A percentile compares a stretch with the other conserved stretches of the same genome.
Conservation (phyloP, 805 yeast genomes). For the Blastobotrys parvus region DNA sequence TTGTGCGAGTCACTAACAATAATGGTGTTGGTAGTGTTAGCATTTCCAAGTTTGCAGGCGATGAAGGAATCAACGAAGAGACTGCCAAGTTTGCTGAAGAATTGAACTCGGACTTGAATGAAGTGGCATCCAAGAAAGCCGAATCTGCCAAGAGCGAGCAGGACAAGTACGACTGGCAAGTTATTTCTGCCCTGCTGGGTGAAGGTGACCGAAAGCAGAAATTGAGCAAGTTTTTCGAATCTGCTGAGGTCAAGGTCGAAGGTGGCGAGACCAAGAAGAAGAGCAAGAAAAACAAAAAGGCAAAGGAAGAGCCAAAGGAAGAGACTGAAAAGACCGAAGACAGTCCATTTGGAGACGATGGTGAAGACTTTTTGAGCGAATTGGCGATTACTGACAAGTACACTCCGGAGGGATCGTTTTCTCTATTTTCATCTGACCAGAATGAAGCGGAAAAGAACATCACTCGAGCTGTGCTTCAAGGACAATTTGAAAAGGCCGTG, state of each 20-base stretch:
- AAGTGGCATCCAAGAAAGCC: slow-evolving; percentile 13
- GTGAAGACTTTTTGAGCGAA: slow-evolving; percentile 20
- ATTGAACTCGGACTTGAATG: slow-evolving; percentile 31
- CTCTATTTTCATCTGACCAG: slow-evolving; percentile 21
- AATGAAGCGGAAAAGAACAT: slow-evolving; percentile 40
- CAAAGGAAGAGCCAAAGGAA: slow-evolving; percentile 7
- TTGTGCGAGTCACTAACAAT: slow-evolving; percentile 47
- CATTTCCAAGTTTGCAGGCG: slow-evolving; percentile 33
- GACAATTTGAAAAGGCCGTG: slow-evolving; percentile 61
- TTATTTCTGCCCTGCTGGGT: slow-evolving; percentile 28
- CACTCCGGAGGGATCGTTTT: slow-evolving; percentile 27
- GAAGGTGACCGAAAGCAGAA: slow-evolving; percentile 22
- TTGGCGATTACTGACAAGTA: slow-evolving; percentile 19
- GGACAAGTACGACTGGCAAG: slow-evolving; percentile 29
- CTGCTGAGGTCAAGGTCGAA: slow-evolving; percentile 4
- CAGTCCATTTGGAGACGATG: slow-evolving; percentile 11
- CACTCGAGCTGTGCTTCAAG: slow-evolving; percentile 45
- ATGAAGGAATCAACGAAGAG: slow-evolving; percentile 28
- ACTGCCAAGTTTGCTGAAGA: slow-evolving; percentile 45
- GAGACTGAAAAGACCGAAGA: slow-evolving; percentile 7
- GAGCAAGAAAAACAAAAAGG: slow-evolving; percentile 9
- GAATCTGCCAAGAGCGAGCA: slow-evolving; percentile 14
- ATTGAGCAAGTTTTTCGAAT: slow-evolving; percentile 16
- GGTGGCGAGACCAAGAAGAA: slow-evolving; percentile 7
- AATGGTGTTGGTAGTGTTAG: slow-evolving; percentile 36